Evolutionary conservation across 805 yeast species (phyloP).

Genomic region (Pachysolen tannophilus): DNA sequence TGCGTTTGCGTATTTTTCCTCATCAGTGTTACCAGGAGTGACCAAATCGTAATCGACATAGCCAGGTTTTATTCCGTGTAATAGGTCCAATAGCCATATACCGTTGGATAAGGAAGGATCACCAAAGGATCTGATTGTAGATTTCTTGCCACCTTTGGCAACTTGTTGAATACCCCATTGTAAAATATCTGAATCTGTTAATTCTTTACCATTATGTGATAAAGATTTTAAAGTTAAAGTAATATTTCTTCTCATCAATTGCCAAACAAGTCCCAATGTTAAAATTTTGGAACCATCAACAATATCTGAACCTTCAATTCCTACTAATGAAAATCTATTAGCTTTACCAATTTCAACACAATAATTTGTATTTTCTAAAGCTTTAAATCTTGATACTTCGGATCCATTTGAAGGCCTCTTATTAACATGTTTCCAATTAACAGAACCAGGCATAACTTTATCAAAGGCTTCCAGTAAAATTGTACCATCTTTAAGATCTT

Average conservation of each 20-base stretch:
- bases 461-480: constrained; percentile 87
- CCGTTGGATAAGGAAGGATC: constrained; percentile 74
- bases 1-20: constrained; percentile 89
- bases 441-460: constrained; percentile 91
- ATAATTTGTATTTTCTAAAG: constrained; percentile 94
- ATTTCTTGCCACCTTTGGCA: constrained; percentile 71
- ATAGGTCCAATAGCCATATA: constrained; percentile 78
- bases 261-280: constrained; percentile 95
- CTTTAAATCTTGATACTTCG: constrained; percentile 86
- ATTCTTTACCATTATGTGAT: constrained; percentile 63
- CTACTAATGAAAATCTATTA: constrained; percentile 87
- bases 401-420: constrained; percentile 69
- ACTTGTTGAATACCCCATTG: constrained; percentile 91
- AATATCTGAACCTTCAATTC: constrained; percentile 97
- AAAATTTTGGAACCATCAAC: constrained; percentile 86
- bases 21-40: constrained; percentile 68
- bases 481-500: constrained; percentile 90
- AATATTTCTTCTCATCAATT: constrained; percentile 94
- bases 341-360: constrained; percentile 96
- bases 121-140: constrained; percentile 73
- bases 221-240: constrained; percentile 71
- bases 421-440: constrained; percentile 71
- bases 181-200: constrained; percentile 79
- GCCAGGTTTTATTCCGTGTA: constrained; percentile 93
- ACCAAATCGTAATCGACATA: constrained; percentile 95